Evolutionary conservation across 2,329 filamentous ascomycete species (phyloP), one percentile per base, ranked within the genome.

Genomic region (Colletotrichum sp.): DNA sequence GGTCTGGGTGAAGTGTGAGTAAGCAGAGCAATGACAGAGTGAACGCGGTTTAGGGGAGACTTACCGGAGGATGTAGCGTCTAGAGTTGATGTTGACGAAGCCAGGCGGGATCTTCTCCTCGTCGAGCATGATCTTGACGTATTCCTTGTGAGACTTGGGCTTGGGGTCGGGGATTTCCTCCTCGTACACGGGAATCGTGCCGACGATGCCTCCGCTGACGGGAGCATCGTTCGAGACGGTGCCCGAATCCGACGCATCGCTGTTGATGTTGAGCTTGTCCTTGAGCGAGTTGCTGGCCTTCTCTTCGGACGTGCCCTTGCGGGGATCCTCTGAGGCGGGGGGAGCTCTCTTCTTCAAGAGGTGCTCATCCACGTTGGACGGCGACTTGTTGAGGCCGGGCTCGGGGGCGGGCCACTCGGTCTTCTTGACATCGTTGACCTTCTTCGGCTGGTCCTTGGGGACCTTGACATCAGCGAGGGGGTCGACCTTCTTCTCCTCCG

Each of bases 51-150:
- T 21, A 7, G n/a, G 10, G 28, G 2, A 3, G 8, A 80, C 88
- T 82, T 87, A 93, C 92, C 92, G 87, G 39, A 94, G 87, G 76
- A 93, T 92, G 78, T 94, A 94, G n/a, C 86, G 84, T 66, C 80
- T 82, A 70, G 84, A 85, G 12, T 79, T 79, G 28, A 93, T 84
- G 30, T 80, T 79, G 9, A 86, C 83, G 77, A 90, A 92, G 8
- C 92, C 91, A 1, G 86, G 85, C 5, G 88, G 89, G 3, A 93
- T 79, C 3, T 81, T 81, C 36, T 89, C 85, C 12, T 79, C 82
- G 70, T 85, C 77, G 36, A 93, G 86, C 28, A 83, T 86, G 4
- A 83, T 75, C 66, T 85, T 79, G 16, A 93, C 88, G 71, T 84
- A 93, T 78, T 93, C 90, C 67, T 88, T 81, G 77, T 93, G 92